phyloP scores from a whole-genome alignment of 192 early-diverging fungal species.

The Entophlyctis luteolus region DNA sequence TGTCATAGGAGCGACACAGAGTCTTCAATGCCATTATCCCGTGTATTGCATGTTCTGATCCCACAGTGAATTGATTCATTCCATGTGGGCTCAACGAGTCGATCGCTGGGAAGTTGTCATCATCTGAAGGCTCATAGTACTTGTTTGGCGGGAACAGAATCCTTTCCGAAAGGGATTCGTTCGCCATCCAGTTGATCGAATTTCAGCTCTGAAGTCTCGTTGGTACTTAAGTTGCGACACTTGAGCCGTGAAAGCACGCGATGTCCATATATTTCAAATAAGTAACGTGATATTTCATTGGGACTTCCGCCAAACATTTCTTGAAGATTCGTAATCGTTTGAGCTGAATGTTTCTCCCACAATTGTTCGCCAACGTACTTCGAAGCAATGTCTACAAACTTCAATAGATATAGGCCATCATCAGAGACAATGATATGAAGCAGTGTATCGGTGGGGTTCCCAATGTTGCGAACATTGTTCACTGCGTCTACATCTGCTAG shows the following conservation, averaged over 20 bases:
- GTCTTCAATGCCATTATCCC: background rate
- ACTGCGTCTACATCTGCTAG: background rate
- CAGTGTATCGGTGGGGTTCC: background rate
- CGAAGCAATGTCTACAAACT: conserved; percentile 21
- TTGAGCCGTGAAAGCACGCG: conserved; percentile 23
- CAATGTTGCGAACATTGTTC: background rate
- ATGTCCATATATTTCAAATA: conserved; percentile 28
- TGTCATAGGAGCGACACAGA: conserved; percentile 10
- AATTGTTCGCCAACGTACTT: conserved; percentile 30
- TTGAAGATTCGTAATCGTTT: conserved; percentile 25
- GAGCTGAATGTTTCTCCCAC: conserved; percentile 25
- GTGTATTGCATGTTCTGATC: conserved; percentile 22
- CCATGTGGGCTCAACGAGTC: conserved; percentile 28
- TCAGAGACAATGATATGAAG: background rate
- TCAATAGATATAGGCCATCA: conserved; percentile 20
- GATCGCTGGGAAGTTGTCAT: conserved; percentile 29
- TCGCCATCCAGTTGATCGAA: conserved; percentile 8
- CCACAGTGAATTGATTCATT: conserved; percentile 34
- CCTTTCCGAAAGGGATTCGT: conserved; percentile 25
- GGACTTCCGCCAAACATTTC: conserved; percentile 26
- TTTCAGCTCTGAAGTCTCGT: background rate
- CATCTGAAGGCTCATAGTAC: conserved; percentile 27
- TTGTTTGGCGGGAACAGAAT: conserved; percentile 23
- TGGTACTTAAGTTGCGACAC: conserved; percentile 22
- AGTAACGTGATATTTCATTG: conserved; percentile 26